Evolutionary conservation across 169 alveolate species (phyloP).

Genomic region (Plasmodium knowlesi): DNA sequence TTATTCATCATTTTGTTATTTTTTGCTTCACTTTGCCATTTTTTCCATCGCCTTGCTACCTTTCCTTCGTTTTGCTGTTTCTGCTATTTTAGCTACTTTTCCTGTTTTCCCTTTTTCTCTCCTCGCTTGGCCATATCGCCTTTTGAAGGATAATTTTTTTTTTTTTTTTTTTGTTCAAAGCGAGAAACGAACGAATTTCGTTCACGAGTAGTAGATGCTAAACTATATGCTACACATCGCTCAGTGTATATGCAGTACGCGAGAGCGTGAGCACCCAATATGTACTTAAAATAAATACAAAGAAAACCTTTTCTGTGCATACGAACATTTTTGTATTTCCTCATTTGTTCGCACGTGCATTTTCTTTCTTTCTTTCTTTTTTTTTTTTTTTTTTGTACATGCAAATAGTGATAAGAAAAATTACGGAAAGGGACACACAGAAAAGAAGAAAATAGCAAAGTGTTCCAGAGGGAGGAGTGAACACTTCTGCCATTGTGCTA

Average conservation of each 20-base stretch:
- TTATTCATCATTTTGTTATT: conserved; percentile 12
- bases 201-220: conserved; percentile 53
- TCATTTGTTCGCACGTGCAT: background rate
- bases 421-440: background rate
- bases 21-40: background rate
- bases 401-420: background rate
- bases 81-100: conserved; percentile 30
- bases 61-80: background rate
- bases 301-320: background rate
- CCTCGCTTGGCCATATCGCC: background rate
- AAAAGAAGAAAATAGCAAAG: background rate
- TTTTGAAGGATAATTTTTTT: background rate
- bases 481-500: background rate
- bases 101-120: background rate
- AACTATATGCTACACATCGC: background rate
- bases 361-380: background rate
- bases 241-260: background rate
- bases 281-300: background rate
- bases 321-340: background rate
- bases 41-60: background rate
- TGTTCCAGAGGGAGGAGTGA: background rate
- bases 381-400: background rate
- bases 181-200: background rate
- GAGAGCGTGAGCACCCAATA: background rate
- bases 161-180: background rate